Percentiles rank a stretch among this genome's conserved stretches.
Conservation (phyloP, 2,329 filamentous ascomycete species). For the Claviceps sorghi region DNA sequence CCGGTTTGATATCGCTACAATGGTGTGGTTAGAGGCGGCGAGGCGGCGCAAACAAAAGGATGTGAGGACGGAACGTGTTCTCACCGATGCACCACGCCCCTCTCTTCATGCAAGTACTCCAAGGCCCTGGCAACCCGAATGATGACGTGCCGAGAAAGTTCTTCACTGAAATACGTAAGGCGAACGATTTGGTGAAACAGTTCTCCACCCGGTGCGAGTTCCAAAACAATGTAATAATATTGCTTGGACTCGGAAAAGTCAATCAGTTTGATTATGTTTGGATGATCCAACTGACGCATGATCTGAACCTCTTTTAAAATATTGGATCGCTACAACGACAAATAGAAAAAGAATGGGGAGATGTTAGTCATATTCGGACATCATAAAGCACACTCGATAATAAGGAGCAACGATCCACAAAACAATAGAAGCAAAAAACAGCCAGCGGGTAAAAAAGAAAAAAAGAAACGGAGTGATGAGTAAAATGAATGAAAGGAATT, state of each 20-base stretch:
- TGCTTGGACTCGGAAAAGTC: conserved; percentile 88
- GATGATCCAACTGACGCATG: conserved; percentile 92
- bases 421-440: conserved; percentile 14
- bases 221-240: conserved; percentile 95
- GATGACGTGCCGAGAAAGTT: conserved; percentile 88
- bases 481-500: not conserved
- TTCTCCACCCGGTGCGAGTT: conserved; percentile 88
- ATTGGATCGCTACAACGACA: conserved; percentile 62
- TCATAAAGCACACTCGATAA: not conserved
- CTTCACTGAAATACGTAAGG: conserved; percentile 95
- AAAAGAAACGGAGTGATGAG: conserved; percentile 20
- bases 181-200: conserved; percentile 97
- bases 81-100: conserved; percentile 91
- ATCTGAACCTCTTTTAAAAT: conserved; percentile 98
- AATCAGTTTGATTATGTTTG: conserved; percentile 86
- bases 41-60: not conserved
- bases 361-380: not conserved
- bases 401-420: not conserved
- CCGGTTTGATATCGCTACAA: conserved; percentile 86
- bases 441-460: conserved; percentile 20
- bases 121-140: conserved; percentile 87
- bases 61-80: not conserved
- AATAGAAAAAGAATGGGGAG: conserved; percentile 3
- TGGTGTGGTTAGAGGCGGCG: not conserved
- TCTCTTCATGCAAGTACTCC: conserved; percentile 86